These are phyloP conservation scores for Chytridiales sp. DNA, from an alignment of 371 early-diverging fungal species.

Conservation along the genomic window DNA sequence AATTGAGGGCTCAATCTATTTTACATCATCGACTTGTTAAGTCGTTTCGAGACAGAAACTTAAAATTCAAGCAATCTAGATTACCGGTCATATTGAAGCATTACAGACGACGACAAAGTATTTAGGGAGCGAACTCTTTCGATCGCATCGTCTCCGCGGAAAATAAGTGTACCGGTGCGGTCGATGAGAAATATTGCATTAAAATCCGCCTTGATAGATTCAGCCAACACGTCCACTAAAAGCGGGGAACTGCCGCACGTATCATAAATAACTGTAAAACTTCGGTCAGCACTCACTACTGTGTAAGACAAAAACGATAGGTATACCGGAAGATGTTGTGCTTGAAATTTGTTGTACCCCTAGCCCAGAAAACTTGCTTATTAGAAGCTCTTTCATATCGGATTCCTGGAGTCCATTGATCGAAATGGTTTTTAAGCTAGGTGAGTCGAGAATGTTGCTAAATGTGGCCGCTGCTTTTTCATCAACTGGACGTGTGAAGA, in stretches of 20 bases:
- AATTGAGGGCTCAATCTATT: neutral
- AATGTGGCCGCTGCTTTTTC: too few relatives aligned
- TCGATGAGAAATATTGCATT: neutral
- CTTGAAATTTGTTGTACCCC: neutral
- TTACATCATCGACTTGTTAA: neutral
- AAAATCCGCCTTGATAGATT: neutral
- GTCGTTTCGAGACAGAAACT: too few relatives aligned
- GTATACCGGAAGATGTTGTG: neutral
- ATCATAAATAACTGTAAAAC: constrained; percentile 3
- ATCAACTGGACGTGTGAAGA: too few relatives aligned
- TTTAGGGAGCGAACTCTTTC: neutral
- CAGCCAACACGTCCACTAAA: constrained; percentile 7
- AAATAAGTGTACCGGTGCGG: neutral
- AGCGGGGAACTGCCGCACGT: constrained; percentile 2
- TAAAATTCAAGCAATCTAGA: too few relatives aligned
- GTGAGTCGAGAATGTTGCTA: too few relatives aligned
- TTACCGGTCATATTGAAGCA: constrained; percentile 14
- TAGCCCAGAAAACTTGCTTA: neutral
- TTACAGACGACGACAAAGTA: neutral
- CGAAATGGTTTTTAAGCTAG: too few relatives aligned
- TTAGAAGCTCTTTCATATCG: constrained; percentile 5
- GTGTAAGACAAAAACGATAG: neutral
- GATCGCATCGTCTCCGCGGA: neutral
- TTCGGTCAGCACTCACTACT: too few relatives aligned
- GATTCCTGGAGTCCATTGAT: neutral